Evolutionary conservation across 495 filamentous ascomycete species (phyloP).

Genomic region (Penicillium silybi): DNA sequence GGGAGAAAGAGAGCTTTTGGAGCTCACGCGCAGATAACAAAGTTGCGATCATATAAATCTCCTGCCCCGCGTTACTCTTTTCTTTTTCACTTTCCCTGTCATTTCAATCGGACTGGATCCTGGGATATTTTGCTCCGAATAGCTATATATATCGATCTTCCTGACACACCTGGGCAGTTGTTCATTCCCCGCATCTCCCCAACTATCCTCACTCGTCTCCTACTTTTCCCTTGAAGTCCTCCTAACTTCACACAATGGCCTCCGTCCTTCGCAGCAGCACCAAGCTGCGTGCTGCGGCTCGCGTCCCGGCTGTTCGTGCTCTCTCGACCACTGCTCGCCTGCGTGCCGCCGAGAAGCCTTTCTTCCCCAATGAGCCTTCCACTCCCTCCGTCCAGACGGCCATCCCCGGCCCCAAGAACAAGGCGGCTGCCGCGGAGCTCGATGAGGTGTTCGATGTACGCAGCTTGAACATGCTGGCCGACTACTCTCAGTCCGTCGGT

Average conservation of each 20-base stretch:
- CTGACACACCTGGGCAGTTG: slow-evolving; percentile 1
- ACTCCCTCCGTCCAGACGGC: slow-evolving; percentile 68
- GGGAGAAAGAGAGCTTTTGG: slow-evolving; percentile 15
- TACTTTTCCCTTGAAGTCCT: neutral
- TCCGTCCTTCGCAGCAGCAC: slow-evolving; percentile 42
- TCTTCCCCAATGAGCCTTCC: slow-evolving; percentile 71
- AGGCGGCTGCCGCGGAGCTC: slow-evolving; percentile 67
- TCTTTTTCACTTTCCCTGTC: neutral
- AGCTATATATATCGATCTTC: too few relatives aligned
- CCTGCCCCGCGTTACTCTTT: slow-evolving; percentile 11
- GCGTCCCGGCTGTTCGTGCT: slow-evolving; percentile 35
- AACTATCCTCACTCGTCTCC: slow-evolving; percentile 1
- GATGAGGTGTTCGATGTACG: slow-evolving; percentile 89
- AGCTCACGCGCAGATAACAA: neutral
- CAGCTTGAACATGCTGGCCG: slow-evolving; percentile 85
- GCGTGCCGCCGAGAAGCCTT: slow-evolving; percentile 47
- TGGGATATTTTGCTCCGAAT: neutral
- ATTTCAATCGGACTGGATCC: neutral
- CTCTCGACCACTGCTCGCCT: slow-evolving; percentile 41
- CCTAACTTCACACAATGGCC: slow-evolving; percentile 34
- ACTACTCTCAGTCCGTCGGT: slow-evolving; percentile 66
- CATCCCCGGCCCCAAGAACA: slow-evolving; percentile 79
- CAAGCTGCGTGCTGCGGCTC: slow-evolving; percentile 37
- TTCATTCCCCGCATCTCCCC: slow-evolving; percentile 12
- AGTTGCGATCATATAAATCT: slow-evolving; percentile 20